Evolutionary conservation across 225 moss, liverwort and hornwort species (phyloP), one percentile per base, ranked within the genome.

Genomic region (Polytrichum commune): DNA sequence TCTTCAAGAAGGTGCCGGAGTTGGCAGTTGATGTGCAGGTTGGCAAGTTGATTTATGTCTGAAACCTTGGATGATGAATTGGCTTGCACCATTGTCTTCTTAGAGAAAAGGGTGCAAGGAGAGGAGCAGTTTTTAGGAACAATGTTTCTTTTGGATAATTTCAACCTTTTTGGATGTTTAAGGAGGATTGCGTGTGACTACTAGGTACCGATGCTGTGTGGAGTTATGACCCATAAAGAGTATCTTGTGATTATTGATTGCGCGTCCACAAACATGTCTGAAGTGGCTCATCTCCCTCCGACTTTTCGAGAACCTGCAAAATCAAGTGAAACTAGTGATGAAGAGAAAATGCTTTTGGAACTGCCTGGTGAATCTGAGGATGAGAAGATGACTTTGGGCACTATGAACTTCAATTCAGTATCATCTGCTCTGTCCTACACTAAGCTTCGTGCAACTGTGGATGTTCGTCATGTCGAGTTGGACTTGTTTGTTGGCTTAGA

Each of bases 1-100:
- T 97, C 65, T 93, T 97, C 82, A 97, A 91, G 80, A 97, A 90
- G 78, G 93, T 97, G 29, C 93, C 96, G 56, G 96, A 97, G 82
- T 61, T 94, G 75, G 90, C 90, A 79, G 89, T 97, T 62, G 96
- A 94, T 83, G 85, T 97, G 62, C 92, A 96, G 89, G 96, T 96
- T 30, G 30, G 30, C 30, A 1, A 26, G 30, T 30, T 30, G 74
- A 62, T 67, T 24, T 65, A 6, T n/a, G 6, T 38, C 1, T 19
- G 30, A 19, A 19, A 23, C 58, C 58, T 35, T 46, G 46, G 46
- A 46, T 46, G 46, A 16, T 16, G 13, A 46, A 46, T 13, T 46
- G 46, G 16, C 13, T 46, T 46, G 46, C 4, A 16, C 46, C 13
- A 16, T 46, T 16, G 13, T 38, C 1, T 46, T 46, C 16, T 26